Percentiles rank a stretch among this genome's conserved stretches.
Evolutionary conservation across 345 rosid genomes (phyloP).

Genomic region (Euphorbia peplus): DNA sequence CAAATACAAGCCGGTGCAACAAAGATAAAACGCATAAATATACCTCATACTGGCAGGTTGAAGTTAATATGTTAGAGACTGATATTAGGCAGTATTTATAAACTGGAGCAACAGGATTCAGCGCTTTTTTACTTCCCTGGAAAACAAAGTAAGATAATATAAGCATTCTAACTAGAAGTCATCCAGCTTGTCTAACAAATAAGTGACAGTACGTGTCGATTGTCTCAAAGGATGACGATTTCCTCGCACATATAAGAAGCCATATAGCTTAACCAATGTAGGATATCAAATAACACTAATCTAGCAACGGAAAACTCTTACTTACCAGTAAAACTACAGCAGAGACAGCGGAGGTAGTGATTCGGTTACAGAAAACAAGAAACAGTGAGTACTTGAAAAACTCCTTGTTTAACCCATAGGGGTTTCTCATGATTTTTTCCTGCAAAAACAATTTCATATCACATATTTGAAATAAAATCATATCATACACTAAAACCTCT

Average conservation of each 20-base stretch:
- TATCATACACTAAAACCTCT: too few relatives aligned
- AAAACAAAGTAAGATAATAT: constrained; percentile 8
- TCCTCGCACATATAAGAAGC: too few relatives aligned
- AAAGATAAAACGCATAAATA: neutral
- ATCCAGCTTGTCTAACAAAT: neutral
- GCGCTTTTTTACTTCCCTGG: constrained; percentile 73
- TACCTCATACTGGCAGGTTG: constrained; percentile 98
- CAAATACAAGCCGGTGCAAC: neutral
- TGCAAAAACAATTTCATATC: constrained; percentile 17
- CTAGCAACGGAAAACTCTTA: constrained; percentile 19
- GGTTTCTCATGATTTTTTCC: constrained; percentile 95
- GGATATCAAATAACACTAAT: too few relatives aligned
- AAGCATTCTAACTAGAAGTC: neutral
- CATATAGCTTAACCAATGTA: too few relatives aligned
- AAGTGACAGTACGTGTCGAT: too few relatives aligned
- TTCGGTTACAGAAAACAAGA: constrained; percentile 93
- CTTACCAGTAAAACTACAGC: constrained; percentile 68
- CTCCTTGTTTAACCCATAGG: constrained; percentile 82
- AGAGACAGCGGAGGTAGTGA: constrained; percentile 82
- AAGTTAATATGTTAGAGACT: constrained; percentile 71
- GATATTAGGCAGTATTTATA: constrained; percentile 81
- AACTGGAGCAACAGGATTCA: constrained; percentile 91
- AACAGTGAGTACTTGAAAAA: constrained; percentile 74
- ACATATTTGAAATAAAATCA: neutral
- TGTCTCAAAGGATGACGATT: too few relatives aligned